These are phyloP conservation scores for Ophiostoma tasmaniense DNA, from an alignment of 2,329 filamentous ascomycete genomes.

Conservation along the genomic window DNA sequence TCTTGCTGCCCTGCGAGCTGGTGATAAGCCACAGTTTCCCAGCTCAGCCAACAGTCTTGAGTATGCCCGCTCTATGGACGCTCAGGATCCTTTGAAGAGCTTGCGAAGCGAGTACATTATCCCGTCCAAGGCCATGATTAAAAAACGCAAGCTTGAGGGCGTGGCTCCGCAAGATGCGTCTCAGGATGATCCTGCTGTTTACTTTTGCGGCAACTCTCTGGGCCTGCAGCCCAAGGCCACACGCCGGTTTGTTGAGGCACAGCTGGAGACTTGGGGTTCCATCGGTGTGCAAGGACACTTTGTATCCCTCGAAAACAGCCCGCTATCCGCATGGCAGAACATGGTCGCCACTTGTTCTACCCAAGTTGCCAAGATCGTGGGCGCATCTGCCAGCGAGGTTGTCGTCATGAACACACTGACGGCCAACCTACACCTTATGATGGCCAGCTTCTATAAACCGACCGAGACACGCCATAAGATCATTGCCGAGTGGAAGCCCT, in stretches of 20 bases:
- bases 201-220: constrained; percentile 85
- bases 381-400: constrained; percentile 66
- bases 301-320: constrained; percentile 55
- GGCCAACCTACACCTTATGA: constrained; percentile 68
- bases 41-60: constrained; percentile 37
- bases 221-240: constrained; percentile 71
- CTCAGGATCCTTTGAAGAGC: constrained; percentile 48
- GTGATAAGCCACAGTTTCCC: constrained; percentile 38
- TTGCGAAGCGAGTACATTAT: constrained; percentile 67
- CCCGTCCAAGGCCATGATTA: constrained; percentile 52
- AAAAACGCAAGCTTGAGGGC: constrained; percentile 26
- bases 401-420: constrained; percentile 86
- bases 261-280: constrained; percentile 74
- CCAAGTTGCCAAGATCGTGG: constrained; percentile 65
- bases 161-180: constrained; percentile 19
- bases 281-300: constrained; percentile 85
- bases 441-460: constrained; percentile 77
- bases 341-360: constrained; percentile 66
- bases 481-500: constrained; percentile 82
- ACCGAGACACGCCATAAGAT: constrained; percentile 61
- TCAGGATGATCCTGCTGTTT: constrained; percentile 50
- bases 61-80: constrained; percentile 48
- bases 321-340: constrained; percentile 58
- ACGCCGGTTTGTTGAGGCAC: constrained; percentile 56
- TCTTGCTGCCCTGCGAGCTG: constrained; percentile 34